Evolutionary conservation across 1,284 basidiomycete genomes (phyloP).

Genomic region (Melampsora americana): DNA sequence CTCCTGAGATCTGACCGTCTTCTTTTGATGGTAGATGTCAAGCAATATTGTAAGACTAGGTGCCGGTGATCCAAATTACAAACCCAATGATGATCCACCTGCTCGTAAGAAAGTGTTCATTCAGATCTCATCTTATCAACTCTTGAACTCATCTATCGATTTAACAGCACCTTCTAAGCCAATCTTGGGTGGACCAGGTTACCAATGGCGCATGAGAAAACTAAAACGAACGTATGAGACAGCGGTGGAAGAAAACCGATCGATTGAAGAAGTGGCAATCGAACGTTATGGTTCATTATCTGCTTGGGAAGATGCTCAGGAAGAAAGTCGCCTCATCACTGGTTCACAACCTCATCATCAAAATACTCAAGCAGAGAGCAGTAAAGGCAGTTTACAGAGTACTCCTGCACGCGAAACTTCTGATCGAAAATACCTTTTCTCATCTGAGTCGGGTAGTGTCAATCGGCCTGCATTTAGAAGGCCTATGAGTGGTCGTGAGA

Average conservation of each 20-base stretch:
- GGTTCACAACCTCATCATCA: conserved; percentile 62
- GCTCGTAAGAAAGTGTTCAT: not conserved
- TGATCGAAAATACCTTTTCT: conserved; percentile 33
- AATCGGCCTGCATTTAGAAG: conserved; percentile 66
- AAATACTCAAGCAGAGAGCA: conserved; percentile 52
- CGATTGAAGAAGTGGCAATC: conserved; percentile 64
- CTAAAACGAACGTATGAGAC: conserved; percentile 38
- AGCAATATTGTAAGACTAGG: conserved; percentile 37
- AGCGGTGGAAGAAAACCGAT: conserved; percentile 31
- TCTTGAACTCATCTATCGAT: not conserved
- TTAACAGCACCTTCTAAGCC: conserved; percentile 4
- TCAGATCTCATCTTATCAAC: not conserved
- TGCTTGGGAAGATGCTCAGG: conserved; percentile 80
- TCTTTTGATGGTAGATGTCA: conserved; percentile 8
- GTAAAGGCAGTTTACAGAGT: conserved; percentile 51
- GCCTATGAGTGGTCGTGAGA: conserved; percentile 61
- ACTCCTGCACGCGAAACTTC: conserved; percentile 29
- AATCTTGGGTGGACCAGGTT: conserved; percentile 35
- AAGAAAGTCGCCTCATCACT: conserved; percentile 78
- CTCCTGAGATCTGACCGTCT: not conserved
- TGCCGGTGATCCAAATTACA: conserved; percentile 38
- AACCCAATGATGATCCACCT: conserved; percentile 11
- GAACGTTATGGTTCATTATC: conserved; percentile 81
- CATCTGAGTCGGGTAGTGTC: conserved; percentile 30
- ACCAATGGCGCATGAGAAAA: conserved; percentile 41